A percentile compares a stretch with the other conserved stretches of the same genome.
These are phyloP conservation scores for Nemania diffusa DNA, from an alignment of 2,329 filamentous ascomycete species.

Conservation along the genomic window DNA sequence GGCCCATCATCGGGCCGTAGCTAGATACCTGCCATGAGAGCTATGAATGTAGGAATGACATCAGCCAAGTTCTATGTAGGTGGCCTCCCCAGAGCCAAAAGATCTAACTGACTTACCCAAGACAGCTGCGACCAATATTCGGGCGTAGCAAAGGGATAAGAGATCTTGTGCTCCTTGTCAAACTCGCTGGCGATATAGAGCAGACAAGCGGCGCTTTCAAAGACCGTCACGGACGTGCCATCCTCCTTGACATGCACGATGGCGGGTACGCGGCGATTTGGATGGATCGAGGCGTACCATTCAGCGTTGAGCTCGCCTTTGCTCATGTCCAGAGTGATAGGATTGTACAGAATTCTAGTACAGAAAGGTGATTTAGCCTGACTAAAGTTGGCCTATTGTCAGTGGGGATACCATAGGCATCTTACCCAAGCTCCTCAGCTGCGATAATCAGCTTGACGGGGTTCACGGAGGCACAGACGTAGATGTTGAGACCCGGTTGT, in stretches of 20 bases:
- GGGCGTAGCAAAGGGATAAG: slow-evolving; percentile 36
- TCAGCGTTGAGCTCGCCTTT: slow-evolving; percentile 34
- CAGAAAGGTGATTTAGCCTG: background rate
- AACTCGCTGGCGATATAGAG: slow-evolving; percentile 42
- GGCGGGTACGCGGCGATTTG: slow-evolving; percentile 41
- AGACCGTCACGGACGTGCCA: slow-evolving; percentile 40
- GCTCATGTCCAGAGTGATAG: slow-evolving; percentile 36
- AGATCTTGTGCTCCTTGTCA: slow-evolving; percentile 42
- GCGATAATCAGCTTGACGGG: slow-evolving; percentile 40
- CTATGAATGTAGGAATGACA: slow-evolving; percentile 19
- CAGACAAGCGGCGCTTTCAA: slow-evolving; percentile 44
- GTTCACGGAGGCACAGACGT: slow-evolving; percentile 38
- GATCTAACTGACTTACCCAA: slow-evolving; percentile 37
- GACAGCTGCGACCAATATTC: slow-evolving; percentile 43
- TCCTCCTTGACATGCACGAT: slow-evolving; percentile 43
- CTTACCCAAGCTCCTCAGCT: slow-evolving; percentile 42
- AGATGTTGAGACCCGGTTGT: slow-evolving; percentile 43
- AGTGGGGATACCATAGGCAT: background rate
- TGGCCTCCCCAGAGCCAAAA: background rate
- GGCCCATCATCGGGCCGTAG: slow-evolving; percentile 40
- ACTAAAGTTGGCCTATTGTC: background rate
- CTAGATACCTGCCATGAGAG: slow-evolving; percentile 42
- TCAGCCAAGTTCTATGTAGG: background rate
- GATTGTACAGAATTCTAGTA: slow-evolving; percentile 38
- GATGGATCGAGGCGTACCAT: slow-evolving; percentile 44